Evolutionary conservation across 306 rosid genomes (phyloP).

Genomic region (Trifolium fragiferum): DNA sequence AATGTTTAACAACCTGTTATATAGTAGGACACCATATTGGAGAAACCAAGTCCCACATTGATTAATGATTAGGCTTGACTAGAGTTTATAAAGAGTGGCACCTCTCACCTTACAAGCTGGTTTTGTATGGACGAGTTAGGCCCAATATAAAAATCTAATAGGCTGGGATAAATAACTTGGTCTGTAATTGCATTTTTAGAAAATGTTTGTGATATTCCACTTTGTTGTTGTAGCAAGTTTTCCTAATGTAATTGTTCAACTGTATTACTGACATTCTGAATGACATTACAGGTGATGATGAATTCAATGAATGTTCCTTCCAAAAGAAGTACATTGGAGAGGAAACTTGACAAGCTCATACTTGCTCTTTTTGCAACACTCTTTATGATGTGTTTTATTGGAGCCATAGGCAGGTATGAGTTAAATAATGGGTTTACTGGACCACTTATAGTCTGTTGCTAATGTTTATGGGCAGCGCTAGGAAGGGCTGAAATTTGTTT

Average conservation of each 20-base stretch:
- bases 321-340: constrained; percentile 96
- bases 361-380: constrained; percentile 76
- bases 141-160: no score
- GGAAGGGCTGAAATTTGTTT: constrained; percentile 28
- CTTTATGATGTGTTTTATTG: constrained; percentile 79
- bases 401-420: constrained; percentile 85
- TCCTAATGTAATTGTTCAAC: constrained; percentile 30
- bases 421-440: constrained; percentile 27
- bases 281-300: constrained; percentile 90
- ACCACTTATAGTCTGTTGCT: constrained; percentile 10
- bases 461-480: constrained; percentile 21
- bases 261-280: constrained; percentile 37
- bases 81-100: no score
- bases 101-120: no score
- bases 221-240: constrained; percentile 16
- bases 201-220: constrained; percentile 3
- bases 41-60: no score
- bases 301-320: constrained; percentile 98
- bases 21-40: no score
- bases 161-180: constrained; percentile 10
- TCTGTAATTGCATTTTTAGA: neutral
- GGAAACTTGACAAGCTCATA: constrained; percentile 96
- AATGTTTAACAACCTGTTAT: no score
- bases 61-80: no score
- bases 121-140: no score